Conservation (phyloP, 2,329 filamentous ascomycete genomes). For the Calonectria multiphialidica region DNA sequence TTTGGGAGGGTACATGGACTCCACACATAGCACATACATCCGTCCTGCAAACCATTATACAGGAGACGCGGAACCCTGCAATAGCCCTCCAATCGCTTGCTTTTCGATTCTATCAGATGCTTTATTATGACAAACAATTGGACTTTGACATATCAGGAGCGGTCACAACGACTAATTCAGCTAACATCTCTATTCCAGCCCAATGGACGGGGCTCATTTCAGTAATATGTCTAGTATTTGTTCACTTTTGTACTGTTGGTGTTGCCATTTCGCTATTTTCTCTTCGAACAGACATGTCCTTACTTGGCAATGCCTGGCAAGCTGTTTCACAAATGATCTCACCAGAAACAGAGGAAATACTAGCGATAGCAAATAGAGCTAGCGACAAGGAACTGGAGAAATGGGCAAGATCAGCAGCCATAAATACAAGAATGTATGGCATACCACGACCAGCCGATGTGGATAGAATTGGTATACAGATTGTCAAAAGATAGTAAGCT, state of each 20-base stretch:
- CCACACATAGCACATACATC: slow-evolving; percentile 4
- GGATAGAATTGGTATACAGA: neutral
- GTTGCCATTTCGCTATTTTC: slow-evolving; percentile 6
- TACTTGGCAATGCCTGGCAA: slow-evolving; percentile 28
- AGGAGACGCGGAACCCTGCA: neutral
- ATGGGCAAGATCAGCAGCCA: neutral
- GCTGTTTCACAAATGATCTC: slow-evolving; percentile 22
- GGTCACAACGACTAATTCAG: neutral
- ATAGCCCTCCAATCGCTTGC: neutral
- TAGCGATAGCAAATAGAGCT: neutral
- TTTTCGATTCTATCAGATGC: slow-evolving; percentile 15
- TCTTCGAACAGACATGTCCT: neutral
- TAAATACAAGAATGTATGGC: neutral
- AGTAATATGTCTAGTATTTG: neutral
- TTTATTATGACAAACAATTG: neutral
- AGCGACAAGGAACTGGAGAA: slow-evolving; percentile 19
- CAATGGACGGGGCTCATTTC: slow-evolving; percentile 2
- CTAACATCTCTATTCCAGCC: neutral
- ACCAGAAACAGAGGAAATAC: slow-evolving; percentile 20
- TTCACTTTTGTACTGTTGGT: neutral
- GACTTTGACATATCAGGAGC: neutral
- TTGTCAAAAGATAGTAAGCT: no score
- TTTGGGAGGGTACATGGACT: neutral
- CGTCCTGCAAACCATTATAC: slow-evolving; percentile 10
- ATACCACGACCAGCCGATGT: neutral